Base-by-base conservation (phyloP, 1,284 basidiomycete species). In the Ceratobasidium sp. region DNA sequence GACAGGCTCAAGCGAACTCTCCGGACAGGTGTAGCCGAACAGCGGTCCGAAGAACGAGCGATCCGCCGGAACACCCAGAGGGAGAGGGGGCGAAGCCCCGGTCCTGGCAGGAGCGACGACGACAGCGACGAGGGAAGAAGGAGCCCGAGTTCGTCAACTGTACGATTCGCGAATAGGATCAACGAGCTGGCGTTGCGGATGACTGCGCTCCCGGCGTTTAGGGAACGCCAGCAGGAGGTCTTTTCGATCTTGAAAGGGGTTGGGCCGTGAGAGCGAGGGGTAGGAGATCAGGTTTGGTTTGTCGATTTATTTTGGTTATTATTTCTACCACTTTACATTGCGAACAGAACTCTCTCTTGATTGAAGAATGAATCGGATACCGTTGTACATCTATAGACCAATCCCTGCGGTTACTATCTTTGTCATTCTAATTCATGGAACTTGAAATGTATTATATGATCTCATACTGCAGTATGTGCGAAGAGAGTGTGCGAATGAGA, bases 121-220 rank as follows among this genome's bases (percentile, higher is more conserved):
- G 75, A 66, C 34, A 68, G 56, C 29, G 76, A 77, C 15, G 67
- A 77, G 29, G 71, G 78, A 65, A 82, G 86, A 66, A 78, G 81
- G 76, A 91, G 90, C 81, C 82, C 90, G 7, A 86, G 91, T 81
- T 89, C 90, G 2, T 82, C 88, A 19, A 88, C 89, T 11, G 88
- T 93, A 62, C 85, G 88, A 67, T 91, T 95, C 81, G 87, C 90
- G 51, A 95, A 95, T 81, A 83, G 90, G 77, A 88, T 95, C 57
- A 94, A 93, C 82, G 87, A 86, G 25, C 86, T 95, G 5, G 90
- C 91, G 78, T 80, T 95, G 76, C 86, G 86, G 0, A 89, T 94
- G 88, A 92, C 90, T 65, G 86, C 85, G 81, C 82, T 95, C 77
- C 86, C 85, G 77, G 88, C 90, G 62, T 95, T 95, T 81, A 88